These are phyloP conservation scores for Kalaharituber pfeilii DNA, from an alignment of 2,329 filamentous ascomycete species.

Conservation along the genomic window DNA sequence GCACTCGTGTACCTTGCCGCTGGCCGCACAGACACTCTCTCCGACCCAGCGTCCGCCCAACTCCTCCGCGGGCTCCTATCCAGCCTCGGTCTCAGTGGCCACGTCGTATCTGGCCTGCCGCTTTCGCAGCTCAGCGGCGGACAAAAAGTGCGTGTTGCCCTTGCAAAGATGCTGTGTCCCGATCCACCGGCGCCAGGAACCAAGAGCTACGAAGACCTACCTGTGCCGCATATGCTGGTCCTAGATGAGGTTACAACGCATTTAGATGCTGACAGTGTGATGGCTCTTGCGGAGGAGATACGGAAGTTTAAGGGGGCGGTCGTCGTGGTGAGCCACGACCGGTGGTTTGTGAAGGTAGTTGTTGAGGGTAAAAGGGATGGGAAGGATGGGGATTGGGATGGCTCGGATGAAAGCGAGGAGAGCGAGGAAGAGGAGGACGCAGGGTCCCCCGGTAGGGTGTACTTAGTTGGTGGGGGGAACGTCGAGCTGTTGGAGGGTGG, in stretches of 20 bases:
- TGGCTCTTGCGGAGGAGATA: conserved; percentile 49
- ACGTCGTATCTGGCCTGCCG: conserved; percentile 54
- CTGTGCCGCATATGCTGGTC: conserved; percentile 58
- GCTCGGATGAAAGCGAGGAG: conserved; percentile 33
- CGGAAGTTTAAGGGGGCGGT: conserved; percentile 55
- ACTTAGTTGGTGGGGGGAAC: conserved; percentile 41
- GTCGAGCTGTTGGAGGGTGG: conserved; percentile 41
- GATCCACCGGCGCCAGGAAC: conserved; percentile 33
- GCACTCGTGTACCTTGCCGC: conserved; percentile 29
- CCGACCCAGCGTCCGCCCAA: conserved; percentile 34
- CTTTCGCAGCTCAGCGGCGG: conserved; percentile 59
- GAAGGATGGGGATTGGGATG: conserved; percentile 30
- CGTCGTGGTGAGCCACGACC: conserved; percentile 62
- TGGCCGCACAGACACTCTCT: conserved; percentile 35
- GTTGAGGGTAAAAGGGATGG: conserved; percentile 43
- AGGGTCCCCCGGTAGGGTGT: conserved; percentile 42
- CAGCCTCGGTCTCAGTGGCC: conserved; percentile 51
- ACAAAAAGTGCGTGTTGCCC: conserved; percentile 48
- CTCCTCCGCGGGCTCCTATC: conserved; percentile 47
- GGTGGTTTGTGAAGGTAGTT: conserved; percentile 60
- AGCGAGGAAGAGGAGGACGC: conserved; percentile 31
- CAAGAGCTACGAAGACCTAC: no score
- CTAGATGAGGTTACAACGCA: conserved; percentile 75
- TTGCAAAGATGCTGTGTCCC: conserved; percentile 44
- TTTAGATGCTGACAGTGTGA: conserved; percentile 65